Evolutionary conservation across 163 green algal genomes (phyloP).

Genomic region (Prototheca wickerhamii): DNA sequence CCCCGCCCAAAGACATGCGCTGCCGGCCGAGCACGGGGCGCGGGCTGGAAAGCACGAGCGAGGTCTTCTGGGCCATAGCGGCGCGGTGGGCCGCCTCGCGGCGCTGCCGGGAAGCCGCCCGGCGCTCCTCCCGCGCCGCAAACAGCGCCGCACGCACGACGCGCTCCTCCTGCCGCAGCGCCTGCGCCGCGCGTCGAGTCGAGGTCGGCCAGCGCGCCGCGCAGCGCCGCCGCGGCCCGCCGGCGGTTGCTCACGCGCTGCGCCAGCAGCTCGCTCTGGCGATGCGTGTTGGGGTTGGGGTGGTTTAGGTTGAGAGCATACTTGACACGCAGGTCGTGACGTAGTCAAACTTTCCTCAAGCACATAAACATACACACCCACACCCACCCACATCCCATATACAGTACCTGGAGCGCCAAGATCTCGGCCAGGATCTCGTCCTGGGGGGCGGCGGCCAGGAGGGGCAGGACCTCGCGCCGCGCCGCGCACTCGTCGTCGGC

Average conservation of each 20-base stretch:
- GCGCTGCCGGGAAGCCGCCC: conserved; percentile 30
- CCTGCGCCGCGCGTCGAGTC: conserved; percentile 25
- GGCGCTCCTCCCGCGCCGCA: conserved; percentile 6
- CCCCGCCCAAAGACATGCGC: not conserved
- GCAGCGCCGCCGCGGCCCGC: conserved; percentile 33
- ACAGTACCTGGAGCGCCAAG: conserved; percentile 54
- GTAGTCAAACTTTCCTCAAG: too few relatives aligned
- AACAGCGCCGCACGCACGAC: conserved; percentile 45
- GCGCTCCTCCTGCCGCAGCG: conserved; percentile 32
- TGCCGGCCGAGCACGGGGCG: not conserved
- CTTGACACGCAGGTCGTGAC: too few relatives aligned
- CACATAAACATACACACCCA: not conserved
- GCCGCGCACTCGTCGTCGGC: conserved; percentile 42
- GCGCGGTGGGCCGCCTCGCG: conserved; percentile 50
- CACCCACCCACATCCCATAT: not conserved
- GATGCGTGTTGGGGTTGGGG: too few relatives aligned
- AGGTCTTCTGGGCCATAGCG: conserved; percentile 26
- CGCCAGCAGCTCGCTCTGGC: conserved; percentile 3
- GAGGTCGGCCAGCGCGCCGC: conserved; percentile 41
- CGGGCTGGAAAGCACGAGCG: not conserved
- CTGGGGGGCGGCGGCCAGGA: conserved; percentile 62
- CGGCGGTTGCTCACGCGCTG: conserved; percentile 30
- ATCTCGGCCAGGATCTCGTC: conserved; percentile 80
- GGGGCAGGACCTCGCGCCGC: conserved; percentile 10
- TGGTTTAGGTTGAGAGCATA: too few relatives aligned